Percentiles rank a stretch among this genome's conserved stretches.
phyloP scores from a whole-genome alignment of 1,284 basidiomycete species.

The Trichosporon inkin region DNA sequence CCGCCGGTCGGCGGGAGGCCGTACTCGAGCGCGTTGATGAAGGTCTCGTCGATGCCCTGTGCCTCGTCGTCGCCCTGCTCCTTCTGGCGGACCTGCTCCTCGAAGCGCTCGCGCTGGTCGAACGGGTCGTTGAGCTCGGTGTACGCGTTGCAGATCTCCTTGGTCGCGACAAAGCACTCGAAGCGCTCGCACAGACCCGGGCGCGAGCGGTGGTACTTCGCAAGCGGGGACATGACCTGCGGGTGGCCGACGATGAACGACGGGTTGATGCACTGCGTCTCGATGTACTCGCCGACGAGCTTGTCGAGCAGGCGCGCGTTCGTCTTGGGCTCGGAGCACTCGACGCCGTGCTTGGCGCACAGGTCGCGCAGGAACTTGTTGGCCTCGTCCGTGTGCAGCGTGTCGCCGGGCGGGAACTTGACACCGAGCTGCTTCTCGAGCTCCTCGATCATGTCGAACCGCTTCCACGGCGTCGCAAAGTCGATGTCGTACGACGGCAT shows the following conservation, averaged over 20 bases:
- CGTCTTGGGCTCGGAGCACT: conserved; percentile 91
- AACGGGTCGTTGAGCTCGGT: conserved; percentile 98
- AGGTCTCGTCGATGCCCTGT: conserved; percentile 92
- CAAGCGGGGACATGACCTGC: conserved; percentile 98
- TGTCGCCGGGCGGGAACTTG: conserved; percentile 90
- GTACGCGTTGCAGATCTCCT: conserved; percentile 97
- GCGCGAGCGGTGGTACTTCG: conserved; percentile 89
- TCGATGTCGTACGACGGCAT: conserved; percentile 70
- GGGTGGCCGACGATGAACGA: conserved; percentile 98
- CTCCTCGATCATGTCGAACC: conserved; percentile 96
- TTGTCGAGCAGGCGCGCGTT: conserved; percentile 96
- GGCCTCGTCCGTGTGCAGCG: conserved; percentile 80
- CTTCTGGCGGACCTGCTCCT: conserved; percentile 93
- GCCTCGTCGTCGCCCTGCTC: conserved; percentile 96
- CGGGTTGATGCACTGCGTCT: conserved; percentile 92
- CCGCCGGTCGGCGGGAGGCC: conserved; percentile 96
- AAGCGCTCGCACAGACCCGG: conserved; percentile 97
- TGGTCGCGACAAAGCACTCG: conserved; percentile 96
- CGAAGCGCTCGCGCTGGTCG: conserved; percentile 91
- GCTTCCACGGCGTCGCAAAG: conserved; percentile 96
- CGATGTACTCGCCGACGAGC: conserved; percentile 97
- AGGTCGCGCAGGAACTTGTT: conserved; percentile 85
- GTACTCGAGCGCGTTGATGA: conserved; percentile 89
- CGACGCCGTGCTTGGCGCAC: conserved; percentile 91
- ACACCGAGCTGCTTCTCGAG: conserved; percentile 89